Evolutionary conservation across 805 yeast species (phyloP), one percentile per base, ranked within the genome.

Genomic region (Groenewaldozyma tartarivorans): DNA sequence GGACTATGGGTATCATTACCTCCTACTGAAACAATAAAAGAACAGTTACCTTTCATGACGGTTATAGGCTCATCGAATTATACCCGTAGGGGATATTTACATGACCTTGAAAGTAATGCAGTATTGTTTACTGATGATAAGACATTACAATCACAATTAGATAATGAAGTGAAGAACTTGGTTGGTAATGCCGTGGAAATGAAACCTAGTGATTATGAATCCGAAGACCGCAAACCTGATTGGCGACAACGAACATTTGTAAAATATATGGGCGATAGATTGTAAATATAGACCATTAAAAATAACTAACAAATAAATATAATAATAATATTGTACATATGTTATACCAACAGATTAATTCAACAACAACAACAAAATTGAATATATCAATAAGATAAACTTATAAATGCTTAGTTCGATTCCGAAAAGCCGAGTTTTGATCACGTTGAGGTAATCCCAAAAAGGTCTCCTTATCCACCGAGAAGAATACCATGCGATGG

Each of bases 31-130:
- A n/a, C n/a, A n/a, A n/a, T n/a, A n/a, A n/a, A n/a, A n/a, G 68
- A 62, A 2, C 81, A 76, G 35, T 54, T 56, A 9, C 96, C 96
- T 1, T 69, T 80, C 16, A 62, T 85, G 9, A 84, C 96, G 0
- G 75, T 88, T 4, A 71, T 92, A 38, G 98, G 98, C 0, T 84
- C 95, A 1, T 86, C 96, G 0, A 92, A 92, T 58, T 92, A 87
- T 60, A 92, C 98, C 0, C 75, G 81, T 47, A 69, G 98, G 46
- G 88, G 96, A 0, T 90, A 90, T 54, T 71, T 81, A 2, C 73
- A 81, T 44, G 98, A 92, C 59, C 67, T 92, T 43, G 98, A 92
- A 62, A 72, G 90, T 5, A 90, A 92, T 55, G 94, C 88, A 0
- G 65, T 92, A 1, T 59, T 90, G 1, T 62, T 87, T 11, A 88